Base-by-base conservation (phyloP, 345 rosid species). In the Melaleuca quinquenervia region DNA sequence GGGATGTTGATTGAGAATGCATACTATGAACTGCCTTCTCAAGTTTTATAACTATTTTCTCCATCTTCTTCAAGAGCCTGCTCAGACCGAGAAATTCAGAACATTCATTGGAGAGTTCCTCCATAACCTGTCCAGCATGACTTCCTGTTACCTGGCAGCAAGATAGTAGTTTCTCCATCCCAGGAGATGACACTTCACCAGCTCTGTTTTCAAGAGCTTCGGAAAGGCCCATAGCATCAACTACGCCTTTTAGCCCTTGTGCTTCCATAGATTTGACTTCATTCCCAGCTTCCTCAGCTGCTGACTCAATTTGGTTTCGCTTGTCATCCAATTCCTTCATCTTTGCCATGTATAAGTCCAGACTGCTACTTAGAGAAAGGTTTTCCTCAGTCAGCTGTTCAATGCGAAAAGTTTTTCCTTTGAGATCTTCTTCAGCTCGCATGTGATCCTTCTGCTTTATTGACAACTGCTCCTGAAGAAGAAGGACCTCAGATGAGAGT, bases 301-400 rank as follows among this genome's bases (percentile, higher is more conserved):
- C 62, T n/a, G 82, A 74, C 54, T 84, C 85, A 76, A 84, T 82
- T 84, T 89, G 83, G 50, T 64, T 85, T 85, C 87, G 90, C 87
- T 82, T 83, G 53, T 86, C 84, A 85, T 89, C 80, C 76, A 88
- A 88, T 84, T 89, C 96, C 80, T 83, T 85, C 41, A 89, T 82
- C 90, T 87, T 88, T 84, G 92, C 89, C 84, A 88, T 89, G 85
- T 89, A 87, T 18, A 87, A 58, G 41, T 91, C 87, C 85, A 92
- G 84, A 85, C 89, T 91, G 85, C 92, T 89, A 78, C 82, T 87
- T 45, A 93, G 91, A 87, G 85, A 90, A 83, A 84, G 70, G 53
- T 92, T 94, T 88, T 92, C 96, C 90, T 88, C 90, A 27, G 89
- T 83, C 56, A 96, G 86, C 88, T 89, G 89, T 86, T 94, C 96